These are phyloP conservation scores for Dendrobium chrysotoxum DNA, from an alignment of 106 monocot species.

Conservation along the genomic window DNA sequence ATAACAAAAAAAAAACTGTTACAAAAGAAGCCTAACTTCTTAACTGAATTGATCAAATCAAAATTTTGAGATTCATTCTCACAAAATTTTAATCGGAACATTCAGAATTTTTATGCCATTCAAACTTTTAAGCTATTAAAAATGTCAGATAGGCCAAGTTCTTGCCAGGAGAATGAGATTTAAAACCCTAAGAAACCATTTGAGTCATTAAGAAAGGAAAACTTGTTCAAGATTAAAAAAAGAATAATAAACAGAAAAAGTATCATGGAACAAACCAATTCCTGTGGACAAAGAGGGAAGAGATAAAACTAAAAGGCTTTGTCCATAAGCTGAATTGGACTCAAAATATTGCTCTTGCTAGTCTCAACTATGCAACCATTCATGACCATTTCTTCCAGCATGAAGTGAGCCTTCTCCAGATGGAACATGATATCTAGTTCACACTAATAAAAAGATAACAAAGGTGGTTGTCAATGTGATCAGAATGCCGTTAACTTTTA, in stretches of 20 bases:
- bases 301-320: conserved; percentile 47
- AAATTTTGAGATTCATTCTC: no score
- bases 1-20: no score
- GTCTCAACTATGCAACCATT: conserved; percentile 97
- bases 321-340: conserved; percentile 95
- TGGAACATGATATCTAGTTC: conserved; percentile 99
- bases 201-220: no score
- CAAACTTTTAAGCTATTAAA: no score
- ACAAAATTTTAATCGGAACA: no score
- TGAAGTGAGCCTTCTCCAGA: conserved; percentile 98
- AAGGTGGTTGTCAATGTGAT: neutral
- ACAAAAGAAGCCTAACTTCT: no score
- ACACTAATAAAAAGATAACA: conserved; percentile 38
- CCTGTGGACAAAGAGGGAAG: neutral
- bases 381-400: conserved; percentile 99
- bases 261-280: neutral
- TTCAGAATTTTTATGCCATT: no score
- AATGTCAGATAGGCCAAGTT: no score
- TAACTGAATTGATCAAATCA: no score
- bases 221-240: no score
- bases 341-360: conserved; percentile 76
- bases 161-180: no score
- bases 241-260: neutral
- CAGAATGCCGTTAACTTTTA: neutral
- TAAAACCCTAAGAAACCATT: no score